phyloP scores from a whole-genome alignment of 1,139 yeast species.

The Suhomyces terraborum region DNA sequence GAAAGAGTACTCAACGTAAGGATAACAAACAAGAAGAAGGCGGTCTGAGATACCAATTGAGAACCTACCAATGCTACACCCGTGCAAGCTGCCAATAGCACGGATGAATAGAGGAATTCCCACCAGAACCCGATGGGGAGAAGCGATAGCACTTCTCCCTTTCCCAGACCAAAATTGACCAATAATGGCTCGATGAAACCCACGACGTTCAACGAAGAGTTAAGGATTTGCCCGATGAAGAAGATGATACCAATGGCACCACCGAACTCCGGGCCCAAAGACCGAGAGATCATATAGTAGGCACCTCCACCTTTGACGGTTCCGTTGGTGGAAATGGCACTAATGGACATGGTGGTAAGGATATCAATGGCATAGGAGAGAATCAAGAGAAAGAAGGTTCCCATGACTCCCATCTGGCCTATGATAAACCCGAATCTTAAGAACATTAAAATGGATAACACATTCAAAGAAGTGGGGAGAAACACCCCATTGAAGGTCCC shows the following conservation, averaged over 20 bases:
- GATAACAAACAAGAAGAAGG: conserved; percentile 69
- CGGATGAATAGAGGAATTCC: conserved; percentile 64
- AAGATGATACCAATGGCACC: conserved; percentile 81
- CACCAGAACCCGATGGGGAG: conserved; percentile 58
- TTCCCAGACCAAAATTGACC: conserved; percentile 59
- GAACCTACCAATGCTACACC: conserved; percentile 83
- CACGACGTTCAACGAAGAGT: conserved; percentile 76
- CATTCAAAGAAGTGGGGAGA: conserved; percentile 73
- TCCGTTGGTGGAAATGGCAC: conserved; percentile 82
- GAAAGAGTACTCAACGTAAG: conserved; percentile 75
- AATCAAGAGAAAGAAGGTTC: conserved; percentile 56
- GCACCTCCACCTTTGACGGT: conserved; percentile 87
- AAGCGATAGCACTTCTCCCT: conserved; percentile 56
- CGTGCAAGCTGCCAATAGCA: conserved; percentile 70
- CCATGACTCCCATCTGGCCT: conserved; percentile 75
- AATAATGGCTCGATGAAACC: conserved; percentile 76
- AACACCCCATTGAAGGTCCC: conserved; percentile 80
- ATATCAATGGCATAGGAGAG: conserved; percentile 67
- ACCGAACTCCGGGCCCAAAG: conserved; percentile 82
- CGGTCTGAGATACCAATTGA: conserved; percentile 79
- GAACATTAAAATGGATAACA: conserved; percentile 78
- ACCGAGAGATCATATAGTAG: conserved; percentile 77
- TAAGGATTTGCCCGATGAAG: conserved; percentile 74
- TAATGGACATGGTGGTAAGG: conserved; percentile 69
- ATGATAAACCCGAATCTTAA: conserved; percentile 76